Conservation (phyloP, 2,329 filamentous ascomycete genomes). For the Cryphonectria nitschkei region DNA sequence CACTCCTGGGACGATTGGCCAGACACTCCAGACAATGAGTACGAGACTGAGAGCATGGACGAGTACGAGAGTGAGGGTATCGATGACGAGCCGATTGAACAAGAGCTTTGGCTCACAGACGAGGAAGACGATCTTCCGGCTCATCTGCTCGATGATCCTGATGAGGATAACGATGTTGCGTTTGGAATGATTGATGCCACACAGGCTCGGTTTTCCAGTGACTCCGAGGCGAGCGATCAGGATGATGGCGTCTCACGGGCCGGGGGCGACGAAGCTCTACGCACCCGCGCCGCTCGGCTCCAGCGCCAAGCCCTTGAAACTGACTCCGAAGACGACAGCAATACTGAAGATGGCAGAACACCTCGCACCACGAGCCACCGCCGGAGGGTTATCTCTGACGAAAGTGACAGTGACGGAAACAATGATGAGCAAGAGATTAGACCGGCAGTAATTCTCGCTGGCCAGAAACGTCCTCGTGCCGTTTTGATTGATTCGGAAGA, state of each 20-base stretch:
- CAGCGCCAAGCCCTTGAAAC: slow-evolving; percentile 13
- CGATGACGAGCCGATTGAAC: slow-evolving; percentile 41
- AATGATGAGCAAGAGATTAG: background rate
- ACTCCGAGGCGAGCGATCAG: slow-evolving; percentile 5
- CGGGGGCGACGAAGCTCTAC: background rate
- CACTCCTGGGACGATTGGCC: slow-evolving; percentile 21
- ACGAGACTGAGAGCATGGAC: slow-evolving; percentile 32
- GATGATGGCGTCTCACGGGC: background rate
- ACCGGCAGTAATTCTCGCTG: background rate
- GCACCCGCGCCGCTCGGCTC: slow-evolving; percentile 1
- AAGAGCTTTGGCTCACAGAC: slow-evolving; percentile 26
- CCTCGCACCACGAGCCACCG: background rate
- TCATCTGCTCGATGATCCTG: slow-evolving; percentile 29
- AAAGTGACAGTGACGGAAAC: slow-evolving; percentile 5
- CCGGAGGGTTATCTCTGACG: background rate
- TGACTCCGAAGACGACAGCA: slow-evolving; percentile 14
- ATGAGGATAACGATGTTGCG: slow-evolving; percentile 12
- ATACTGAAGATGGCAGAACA: slow-evolving; percentile 5
- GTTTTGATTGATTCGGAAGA: slow-evolving; percentile 18
- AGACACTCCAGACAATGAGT: background rate
- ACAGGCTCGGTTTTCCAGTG: background rate
- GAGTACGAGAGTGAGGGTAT: slow-evolving; percentile 47
- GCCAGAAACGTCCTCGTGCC: background rate
- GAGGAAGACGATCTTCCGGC: slow-evolving; percentile 31
- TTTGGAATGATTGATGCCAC: no score